Conservation (phyloP, 768 basidiomycete species). For the Bullera alba region DNA sequence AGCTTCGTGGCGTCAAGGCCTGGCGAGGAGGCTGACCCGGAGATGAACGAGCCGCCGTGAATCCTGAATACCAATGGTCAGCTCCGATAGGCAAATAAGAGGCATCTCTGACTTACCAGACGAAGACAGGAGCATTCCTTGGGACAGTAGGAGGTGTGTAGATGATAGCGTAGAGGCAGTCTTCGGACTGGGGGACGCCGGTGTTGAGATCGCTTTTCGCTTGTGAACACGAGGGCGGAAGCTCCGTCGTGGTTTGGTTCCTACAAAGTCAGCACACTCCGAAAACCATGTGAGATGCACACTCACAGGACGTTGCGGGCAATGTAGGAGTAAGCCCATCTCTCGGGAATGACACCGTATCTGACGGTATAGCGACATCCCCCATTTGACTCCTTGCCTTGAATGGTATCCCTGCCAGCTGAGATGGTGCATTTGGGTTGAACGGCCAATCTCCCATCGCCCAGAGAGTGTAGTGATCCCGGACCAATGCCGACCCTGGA, state of each 20-base stretch:
- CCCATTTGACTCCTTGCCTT: too few species aligned
- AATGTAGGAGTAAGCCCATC: constrained; percentile 13
- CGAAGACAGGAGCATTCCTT: constrained; percentile 47
- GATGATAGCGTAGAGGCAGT: constrained; percentile 72
- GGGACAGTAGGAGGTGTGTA: constrained; percentile 56
- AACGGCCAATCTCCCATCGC: too few species aligned
- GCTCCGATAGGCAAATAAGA: not conserved
- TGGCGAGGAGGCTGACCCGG: constrained; percentile 63
- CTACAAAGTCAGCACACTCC: not conserved
- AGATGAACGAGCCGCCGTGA: constrained; percentile 74
- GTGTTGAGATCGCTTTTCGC: constrained; percentile 35
- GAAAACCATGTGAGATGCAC: not conserved
- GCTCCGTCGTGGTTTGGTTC: constrained; percentile 42
- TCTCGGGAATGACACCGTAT: constrained; percentile 13
- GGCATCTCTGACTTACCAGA: constrained; percentile 42
- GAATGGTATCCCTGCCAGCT: too few species aligned
- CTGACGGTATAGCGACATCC: constrained; percentile 24
- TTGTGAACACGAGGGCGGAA: constrained; percentile 72
- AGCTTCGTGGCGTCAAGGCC: constrained; percentile 72
- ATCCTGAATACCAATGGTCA: constrained; percentile 52
- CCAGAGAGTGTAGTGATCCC: too few species aligned
- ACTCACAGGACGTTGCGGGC: not conserved
- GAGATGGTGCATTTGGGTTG: too few species aligned
- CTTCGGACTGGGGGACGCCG: constrained; percentile 56
- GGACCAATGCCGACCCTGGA: too few species aligned